These are phyloP conservation scores for Postia placenta DNA, from an alignment of 768 basidiomycete species.

Conservation along the genomic window DNA sequence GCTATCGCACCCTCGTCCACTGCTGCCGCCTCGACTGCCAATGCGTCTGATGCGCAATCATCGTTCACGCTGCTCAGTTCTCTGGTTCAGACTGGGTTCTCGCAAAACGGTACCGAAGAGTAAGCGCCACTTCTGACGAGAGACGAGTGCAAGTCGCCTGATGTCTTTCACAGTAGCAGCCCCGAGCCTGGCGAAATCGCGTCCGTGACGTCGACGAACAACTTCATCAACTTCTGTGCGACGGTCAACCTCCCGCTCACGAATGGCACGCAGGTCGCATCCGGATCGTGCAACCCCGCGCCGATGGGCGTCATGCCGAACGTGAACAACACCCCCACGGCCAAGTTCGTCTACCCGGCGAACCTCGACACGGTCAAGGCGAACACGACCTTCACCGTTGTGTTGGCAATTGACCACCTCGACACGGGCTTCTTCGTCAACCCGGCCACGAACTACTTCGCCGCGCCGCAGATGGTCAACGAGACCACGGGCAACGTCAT, in stretches of 20 bases:
- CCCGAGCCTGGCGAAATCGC: slow-evolving; percentile 41
- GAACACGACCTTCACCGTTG: slow-evolving; percentile 47
- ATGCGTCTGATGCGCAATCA: slow-evolving; percentile 32
- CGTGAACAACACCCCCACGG: slow-evolving; percentile 42
- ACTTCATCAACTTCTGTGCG: slow-evolving; percentile 68
- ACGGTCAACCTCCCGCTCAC: slow-evolving; percentile 48
- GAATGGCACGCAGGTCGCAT: slow-evolving; percentile 47
- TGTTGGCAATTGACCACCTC: slow-evolving; percentile 38
- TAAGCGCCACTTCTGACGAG: slow-evolving; percentile 5
- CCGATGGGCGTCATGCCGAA: slow-evolving; percentile 57
- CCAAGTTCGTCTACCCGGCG: slow-evolving; percentile 43
- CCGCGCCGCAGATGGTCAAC: slow-evolving; percentile 49
- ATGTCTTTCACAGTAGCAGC: slow-evolving; percentile 1
- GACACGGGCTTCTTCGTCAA: slow-evolving; percentile 56
- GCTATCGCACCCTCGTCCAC: slow-evolving; percentile 12
- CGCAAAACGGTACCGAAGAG: slow-evolving; percentile 38
- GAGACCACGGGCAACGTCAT: slow-evolving; percentile 39
- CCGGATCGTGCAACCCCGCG: slow-evolving; percentile 54
- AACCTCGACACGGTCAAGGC: slow-evolving; percentile 40
- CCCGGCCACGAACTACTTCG: slow-evolving; percentile 42
- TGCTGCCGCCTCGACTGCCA: neutral
- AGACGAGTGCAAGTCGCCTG: no score
- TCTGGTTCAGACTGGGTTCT: slow-evolving; percentile 53
- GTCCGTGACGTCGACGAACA: slow-evolving; percentile 59
- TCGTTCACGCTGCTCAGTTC: slow-evolving; percentile 40